These are phyloP conservation scores for Zygosaccharomyces rouxii DNA, from an alignment of 805 yeast genomes.

Conservation along the genomic window DNA sequence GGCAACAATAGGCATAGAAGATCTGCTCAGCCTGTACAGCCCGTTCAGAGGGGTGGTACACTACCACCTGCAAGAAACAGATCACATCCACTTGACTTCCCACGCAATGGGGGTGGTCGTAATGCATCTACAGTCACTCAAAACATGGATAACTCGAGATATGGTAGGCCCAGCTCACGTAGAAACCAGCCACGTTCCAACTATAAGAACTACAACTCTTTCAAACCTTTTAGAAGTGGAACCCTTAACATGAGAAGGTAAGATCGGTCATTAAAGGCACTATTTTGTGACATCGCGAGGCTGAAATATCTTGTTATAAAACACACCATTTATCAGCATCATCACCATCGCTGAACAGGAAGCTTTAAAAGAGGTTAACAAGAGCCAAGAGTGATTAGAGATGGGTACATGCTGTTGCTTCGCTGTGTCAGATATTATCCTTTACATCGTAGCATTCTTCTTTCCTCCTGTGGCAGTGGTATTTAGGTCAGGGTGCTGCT, in stretches of 20 bases:
- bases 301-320: background rate
- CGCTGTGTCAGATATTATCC: conserved; percentile 46
- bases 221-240: conserved; percentile 26
- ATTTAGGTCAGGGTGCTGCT: conserved; percentile 57
- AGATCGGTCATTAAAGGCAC: background rate
- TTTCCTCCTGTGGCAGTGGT: conserved; percentile 74
- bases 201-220: conserved; percentile 20
- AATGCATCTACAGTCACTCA: conserved; percentile 8
- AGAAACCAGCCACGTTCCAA: conserved; percentile 7
- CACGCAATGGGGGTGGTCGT: conserved; percentile 19
- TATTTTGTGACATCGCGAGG: conserved; percentile 6
- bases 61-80: conserved; percentile 17
- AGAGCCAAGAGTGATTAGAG: background rate
- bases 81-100: conserved; percentile 30
- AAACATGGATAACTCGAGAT: conserved; percentile 22
- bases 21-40: conserved; percentile 9
- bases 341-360: background rate
- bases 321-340: background rate
- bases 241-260: conserved; percentile 11
- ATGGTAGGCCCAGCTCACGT: conserved; percentile 13
- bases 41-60: conserved; percentile 14
- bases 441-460: conserved; percentile 56
- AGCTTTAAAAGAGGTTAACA: background rate
- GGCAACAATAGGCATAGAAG: conserved; percentile 12
- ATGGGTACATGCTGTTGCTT: conserved; percentile 28